A percentile compares a stretch with the other conserved stretches of the same genome.
Evolutionary conservation across 441 rosid species (phyloP).

Genomic region (Eutrema salsugineum): DNA sequence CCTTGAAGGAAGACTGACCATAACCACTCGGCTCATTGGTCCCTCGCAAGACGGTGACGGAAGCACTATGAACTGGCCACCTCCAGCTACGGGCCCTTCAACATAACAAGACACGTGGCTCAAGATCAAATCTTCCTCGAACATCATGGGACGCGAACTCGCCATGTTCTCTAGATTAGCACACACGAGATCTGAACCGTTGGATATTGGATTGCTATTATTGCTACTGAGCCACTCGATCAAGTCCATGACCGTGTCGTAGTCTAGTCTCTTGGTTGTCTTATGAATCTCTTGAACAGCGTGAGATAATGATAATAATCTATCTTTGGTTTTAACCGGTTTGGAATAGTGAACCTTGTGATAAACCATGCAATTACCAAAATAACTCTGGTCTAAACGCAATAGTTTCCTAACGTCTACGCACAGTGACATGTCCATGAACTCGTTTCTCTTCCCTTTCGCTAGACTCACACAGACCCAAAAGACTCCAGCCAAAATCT

Average conservation of each 20-base stretch:
- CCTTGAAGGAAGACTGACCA: slow-evolving; percentile 45
- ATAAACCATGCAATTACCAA: slow-evolving; percentile 68
- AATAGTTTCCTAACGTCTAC: slow-evolving; percentile 47
- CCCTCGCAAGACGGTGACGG: slow-evolving; percentile 39
- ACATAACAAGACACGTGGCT: slow-evolving; percentile 38
- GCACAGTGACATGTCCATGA: slow-evolving; percentile 46
- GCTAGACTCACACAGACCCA: slow-evolving; percentile 53
- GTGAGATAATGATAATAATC: slow-evolving; percentile 18
- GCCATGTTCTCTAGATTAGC: slow-evolving; percentile 34
- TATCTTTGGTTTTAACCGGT: background rate
- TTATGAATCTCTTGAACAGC: slow-evolving; percentile 40
- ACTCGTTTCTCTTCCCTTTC: slow-evolving; percentile 37
- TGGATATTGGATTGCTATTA: slow-evolving; percentile 14
- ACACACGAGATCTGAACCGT: slow-evolving; percentile 43
- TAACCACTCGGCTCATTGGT: slow-evolving; percentile 44
- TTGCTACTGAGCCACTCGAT: slow-evolving; percentile 50
- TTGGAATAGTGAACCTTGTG: slow-evolving; percentile 25
- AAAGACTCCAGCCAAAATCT: slow-evolving; percentile 54
- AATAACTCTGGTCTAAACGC: slow-evolving; percentile 48
- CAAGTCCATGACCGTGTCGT: slow-evolving; percentile 46
- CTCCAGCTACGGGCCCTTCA: slow-evolving; percentile 43
- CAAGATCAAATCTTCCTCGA: slow-evolving; percentile 41
- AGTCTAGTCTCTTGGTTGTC: slow-evolving; percentile 33
- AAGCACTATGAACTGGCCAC: slow-evolving; percentile 49
- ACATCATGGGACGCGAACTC: slow-evolving; percentile 26